Evolutionary conservation across 805 yeast species (phyloP).

Genomic region (Torulaspora indica): DNA sequence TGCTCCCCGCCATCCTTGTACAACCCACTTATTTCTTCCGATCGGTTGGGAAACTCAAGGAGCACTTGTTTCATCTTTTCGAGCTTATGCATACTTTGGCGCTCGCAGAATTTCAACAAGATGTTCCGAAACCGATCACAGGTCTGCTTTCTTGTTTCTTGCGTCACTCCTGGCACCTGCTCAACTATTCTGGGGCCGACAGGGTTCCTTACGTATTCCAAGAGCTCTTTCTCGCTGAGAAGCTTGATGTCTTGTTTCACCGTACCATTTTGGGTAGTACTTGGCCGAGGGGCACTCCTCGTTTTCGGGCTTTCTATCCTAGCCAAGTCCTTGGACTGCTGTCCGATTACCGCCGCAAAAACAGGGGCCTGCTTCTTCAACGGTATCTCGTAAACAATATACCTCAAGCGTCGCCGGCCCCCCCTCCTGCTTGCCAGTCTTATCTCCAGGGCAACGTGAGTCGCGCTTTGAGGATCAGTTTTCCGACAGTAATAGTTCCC

Average conservation of each 20-base stretch:
- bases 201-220: not conserved
- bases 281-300: not conserved
- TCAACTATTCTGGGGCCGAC: not conserved
- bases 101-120: conserved; percentile 3
- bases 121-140: not conserved
- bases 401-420: conserved; percentile 3
- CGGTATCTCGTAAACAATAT: conserved; percentile 10
- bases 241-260: not conserved
- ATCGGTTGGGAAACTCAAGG: not conserved
- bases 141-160: not conserved
- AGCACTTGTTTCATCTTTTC: conserved; percentile 3
- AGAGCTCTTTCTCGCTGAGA: conserved; percentile 4
- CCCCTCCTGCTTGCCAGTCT: conserved; percentile 3
- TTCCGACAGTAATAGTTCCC: conserved; percentile 11
- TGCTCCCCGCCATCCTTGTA: not conserved
- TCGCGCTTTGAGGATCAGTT: conserved; percentile 7
- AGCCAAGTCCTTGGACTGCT: conserved; percentile 9
- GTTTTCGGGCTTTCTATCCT: not conserved
- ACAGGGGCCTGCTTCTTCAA: not conserved
- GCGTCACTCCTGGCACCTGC: not conserved
- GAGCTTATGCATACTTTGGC: conserved; percentile 4
- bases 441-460: conserved; percentile 11
- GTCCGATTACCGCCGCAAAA: conserved; percentile 2
- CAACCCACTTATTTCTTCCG: not conserved
- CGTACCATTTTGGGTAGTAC: not conserved